These are phyloP conservation scores for Paraconiothyrium sp. DNA, from an alignment of 2,329 filamentous ascomycete species.

Conservation along the genomic window DNA sequence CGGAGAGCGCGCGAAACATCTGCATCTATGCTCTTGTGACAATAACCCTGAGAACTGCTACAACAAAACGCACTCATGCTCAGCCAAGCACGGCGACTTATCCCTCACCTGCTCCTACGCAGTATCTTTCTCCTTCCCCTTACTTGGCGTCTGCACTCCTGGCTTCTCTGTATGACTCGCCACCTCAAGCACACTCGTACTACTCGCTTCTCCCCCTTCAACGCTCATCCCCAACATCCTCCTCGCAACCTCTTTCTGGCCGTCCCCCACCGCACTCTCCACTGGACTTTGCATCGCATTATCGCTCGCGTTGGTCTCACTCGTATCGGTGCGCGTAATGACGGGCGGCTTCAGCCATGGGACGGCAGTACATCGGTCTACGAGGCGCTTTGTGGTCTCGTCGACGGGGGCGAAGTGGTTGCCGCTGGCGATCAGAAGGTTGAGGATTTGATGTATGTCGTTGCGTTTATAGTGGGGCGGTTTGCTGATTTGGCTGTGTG, in stretches of 20 bases:
- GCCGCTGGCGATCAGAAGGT: constrained; percentile 71
- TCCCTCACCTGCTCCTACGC: constrained; percentile 19
- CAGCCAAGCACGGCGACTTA: neutral
- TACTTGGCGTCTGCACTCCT: constrained; percentile 53
- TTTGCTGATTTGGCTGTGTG: constrained; percentile 87
- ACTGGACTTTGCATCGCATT: constrained; percentile 35
- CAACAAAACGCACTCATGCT: neutral
- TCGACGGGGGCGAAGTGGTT: constrained; percentile 83
- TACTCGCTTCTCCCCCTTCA: constrained; percentile 46
- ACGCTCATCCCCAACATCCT: constrained; percentile 52
- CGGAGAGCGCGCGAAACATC: too few species aligned
- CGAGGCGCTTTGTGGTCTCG: constrained; percentile 79
- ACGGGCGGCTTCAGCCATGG: constrained; percentile 65
- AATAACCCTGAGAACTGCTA: too few species aligned
- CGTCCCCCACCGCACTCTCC: constrained; percentile 35
- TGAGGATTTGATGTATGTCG: constrained; percentile 80
- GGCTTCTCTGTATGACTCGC: constrained; percentile 52
- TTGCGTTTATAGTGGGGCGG: constrained; percentile 91
- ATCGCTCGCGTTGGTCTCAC: constrained; percentile 28
- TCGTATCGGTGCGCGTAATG: constrained; percentile 32
- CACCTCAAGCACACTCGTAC: constrained; percentile 51
- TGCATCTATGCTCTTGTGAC: too few species aligned
- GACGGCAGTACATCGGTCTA: constrained; percentile 77
- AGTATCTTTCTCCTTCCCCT: constrained; percentile 35
- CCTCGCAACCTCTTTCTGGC: constrained; percentile 50